phyloP scores from a whole-genome alignment of 352 stramenopile species.

The Aphanomyces invadans region DNA sequence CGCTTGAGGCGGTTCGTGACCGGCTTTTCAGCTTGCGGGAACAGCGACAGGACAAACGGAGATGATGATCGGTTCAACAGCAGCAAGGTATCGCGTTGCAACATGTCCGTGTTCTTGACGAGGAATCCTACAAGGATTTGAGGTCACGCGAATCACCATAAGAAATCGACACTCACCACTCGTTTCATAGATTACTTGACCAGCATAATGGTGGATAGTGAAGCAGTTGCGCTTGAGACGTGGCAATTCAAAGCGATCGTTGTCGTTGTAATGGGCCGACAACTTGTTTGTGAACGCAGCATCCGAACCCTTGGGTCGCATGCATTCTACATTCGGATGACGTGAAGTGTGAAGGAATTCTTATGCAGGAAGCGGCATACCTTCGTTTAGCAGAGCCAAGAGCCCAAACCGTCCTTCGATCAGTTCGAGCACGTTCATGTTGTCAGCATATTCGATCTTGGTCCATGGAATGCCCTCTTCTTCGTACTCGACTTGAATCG shows the following conservation, averaged over 20 bases:
- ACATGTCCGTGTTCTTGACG: constrained; percentile 95
- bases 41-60: constrained; percentile 68
- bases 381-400: constrained; percentile 91
- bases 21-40: constrained; percentile 55
- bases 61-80: constrained; percentile 64
- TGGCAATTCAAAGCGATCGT: constrained; percentile 79
- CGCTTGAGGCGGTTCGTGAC: constrained; percentile 45
- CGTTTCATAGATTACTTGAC: constrained; percentile 92
- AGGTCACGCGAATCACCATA: background rate
- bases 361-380: constrained; percentile 39
- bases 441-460: constrained; percentile 88
- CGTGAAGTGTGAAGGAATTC: no score
- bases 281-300: constrained; percentile 82
- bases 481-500: constrained; percentile 93
- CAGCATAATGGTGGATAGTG: constrained; percentile 94
- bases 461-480: constrained; percentile 91
- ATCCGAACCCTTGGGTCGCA: constrained; percentile 83
- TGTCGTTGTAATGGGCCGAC: constrained; percentile 81
- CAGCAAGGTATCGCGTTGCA: constrained; percentile 89
- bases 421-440: constrained; percentile 85
- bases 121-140: constrained; percentile 63
- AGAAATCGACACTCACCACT: constrained; percentile 28
- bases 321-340: constrained; percentile 48
- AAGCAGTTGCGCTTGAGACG: constrained; percentile 85
- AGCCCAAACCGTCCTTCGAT: constrained; percentile 85